phyloP scores from a whole-genome alignment of 495 filamentous ascomycete genomes.

The Penicillium waksmanii region DNA sequence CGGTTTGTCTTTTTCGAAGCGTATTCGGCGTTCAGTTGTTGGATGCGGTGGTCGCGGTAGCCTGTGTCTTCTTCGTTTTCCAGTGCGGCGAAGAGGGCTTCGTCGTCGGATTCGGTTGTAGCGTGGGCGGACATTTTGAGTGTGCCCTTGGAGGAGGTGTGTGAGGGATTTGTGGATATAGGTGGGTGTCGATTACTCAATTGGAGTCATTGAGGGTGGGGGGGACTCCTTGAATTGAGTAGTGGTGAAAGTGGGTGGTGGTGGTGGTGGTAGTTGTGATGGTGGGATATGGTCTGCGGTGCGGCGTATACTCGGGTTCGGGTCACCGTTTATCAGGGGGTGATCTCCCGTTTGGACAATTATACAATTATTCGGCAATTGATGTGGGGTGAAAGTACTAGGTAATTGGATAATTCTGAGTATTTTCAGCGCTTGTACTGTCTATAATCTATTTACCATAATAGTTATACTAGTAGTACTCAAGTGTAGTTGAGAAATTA shows the following conservation, averaged over 20 bases:
- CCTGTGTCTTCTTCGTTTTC: constrained; percentile 65
- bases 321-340: too few species aligned
- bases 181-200: background rate
- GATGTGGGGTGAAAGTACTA: too few species aligned
- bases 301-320: too few species aligned
- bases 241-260: background rate
- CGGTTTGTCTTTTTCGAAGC: constrained; percentile 45
- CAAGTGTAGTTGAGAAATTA: too few species aligned
- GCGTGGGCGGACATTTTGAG: constrained; percentile 26
- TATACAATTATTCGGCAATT: too few species aligned
- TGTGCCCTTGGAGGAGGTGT: background rate
- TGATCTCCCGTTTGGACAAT: too few species aligned
- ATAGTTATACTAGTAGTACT: too few species aligned
- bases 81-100: constrained; percentile 70
- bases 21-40: constrained; percentile 71
- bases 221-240: too few species aligned
- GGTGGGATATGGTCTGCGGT: background rate
- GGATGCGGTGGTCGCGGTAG: constrained; percentile 71
- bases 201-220: background rate
- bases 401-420: too few species aligned
- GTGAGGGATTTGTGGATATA: background rate
- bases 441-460: too few species aligned
- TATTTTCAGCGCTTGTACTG: too few species aligned
- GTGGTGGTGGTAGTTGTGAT: background rate
- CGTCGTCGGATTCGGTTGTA: constrained; percentile 60